Conservation (phyloP, 2,329 filamentous ascomycete species). For the Neocatenulostroma microsporum region DNA sequence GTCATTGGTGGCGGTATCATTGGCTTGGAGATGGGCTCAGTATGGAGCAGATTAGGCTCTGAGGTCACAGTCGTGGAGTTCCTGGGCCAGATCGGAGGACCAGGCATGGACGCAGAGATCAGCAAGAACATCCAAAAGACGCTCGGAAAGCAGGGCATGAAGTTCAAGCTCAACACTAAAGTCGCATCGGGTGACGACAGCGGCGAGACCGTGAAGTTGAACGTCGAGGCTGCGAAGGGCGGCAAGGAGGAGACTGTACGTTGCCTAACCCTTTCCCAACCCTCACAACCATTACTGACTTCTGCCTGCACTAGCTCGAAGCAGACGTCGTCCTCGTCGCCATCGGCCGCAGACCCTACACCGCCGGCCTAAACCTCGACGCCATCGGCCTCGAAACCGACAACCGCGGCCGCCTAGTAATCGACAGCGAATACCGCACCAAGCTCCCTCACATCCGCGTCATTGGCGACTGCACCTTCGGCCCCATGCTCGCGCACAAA, state of each 20-base stretch:
- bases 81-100: constrained; percentile 89
- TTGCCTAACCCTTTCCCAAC: constrained; percentile 2
- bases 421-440: constrained; percentile 98
- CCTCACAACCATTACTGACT: constrained; percentile 23
- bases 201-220: constrained; percentile 69
- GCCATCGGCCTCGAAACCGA: constrained; percentile 88
- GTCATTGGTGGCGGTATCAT: constrained; percentile 99
- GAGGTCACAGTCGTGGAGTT: constrained; percentile 98
- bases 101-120: constrained; percentile 93
- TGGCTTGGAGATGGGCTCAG: constrained; percentile 93
- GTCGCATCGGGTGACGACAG: constrained; percentile 76
- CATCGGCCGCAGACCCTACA: constrained; percentile 94
- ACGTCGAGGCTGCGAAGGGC: constrained; percentile 87
- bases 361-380: constrained; percentile 80
- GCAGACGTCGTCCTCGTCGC: constrained; percentile 94
- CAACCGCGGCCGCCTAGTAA: constrained; percentile 87
- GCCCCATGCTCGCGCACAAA: constrained; percentile 95
- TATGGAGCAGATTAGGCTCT: constrained; percentile 88
- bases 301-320: no score
- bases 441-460: constrained; percentile 96
- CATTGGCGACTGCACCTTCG: constrained; percentile 92
- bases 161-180: constrained; percentile 98
- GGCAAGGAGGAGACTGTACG: constrained; percentile 86
- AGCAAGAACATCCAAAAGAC: constrained; percentile 88
- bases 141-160: constrained; percentile 90